Evolutionary conservation across 305 asterid species (phyloP), one percentile per base, ranked within the genome.

Genomic region (Withania somnifera): DNA sequence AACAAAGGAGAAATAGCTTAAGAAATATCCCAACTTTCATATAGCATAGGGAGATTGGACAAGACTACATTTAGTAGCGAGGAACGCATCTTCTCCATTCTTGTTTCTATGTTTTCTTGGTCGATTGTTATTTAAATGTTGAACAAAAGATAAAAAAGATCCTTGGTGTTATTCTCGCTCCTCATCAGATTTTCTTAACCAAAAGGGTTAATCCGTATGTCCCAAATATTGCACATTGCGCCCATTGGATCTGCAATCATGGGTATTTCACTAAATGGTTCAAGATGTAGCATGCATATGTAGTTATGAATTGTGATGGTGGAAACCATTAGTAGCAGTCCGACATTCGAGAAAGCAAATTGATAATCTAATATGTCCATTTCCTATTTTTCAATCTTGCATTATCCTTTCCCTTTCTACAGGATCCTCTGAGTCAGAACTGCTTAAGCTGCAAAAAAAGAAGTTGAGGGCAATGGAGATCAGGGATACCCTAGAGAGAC

Each of bases 401-500:
- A 24, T 26, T 47, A 45, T 42, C n/a, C 3, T 15, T 71, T 45
- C 5, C 38, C 14, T 14, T 77, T 34, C 79, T 82, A 61, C 86
- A 92, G 97, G 98, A 82, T 88, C 94, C 66, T 88, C 81, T 34
- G 84, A 80, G 78, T 85, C 91, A n/a, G 97, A 94, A 76, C 30
- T 87, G 89, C 56, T 80, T 20, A 90, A 84, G 86, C 87, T 94
- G 78, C 96, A 90, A 79, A 89, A 85, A 80, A 93, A 90, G 78
- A 94, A 90, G 86, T 38, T 88, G 83, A 86, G 34, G 56, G 93
- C 93, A 36, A 92, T 92, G 98, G 97, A 90, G 17, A 42, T 87
- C 50, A 91, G 34, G 80, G 90, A 91, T 86, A 94, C 97, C 52
- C 52, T 89, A 50, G 90, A 87, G 86, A 91, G 97, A 82, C 85